phyloP scores from a whole-genome alignment of 192 early-diverging fungal species.

The Phlyctochytrium arcticum region DNA sequence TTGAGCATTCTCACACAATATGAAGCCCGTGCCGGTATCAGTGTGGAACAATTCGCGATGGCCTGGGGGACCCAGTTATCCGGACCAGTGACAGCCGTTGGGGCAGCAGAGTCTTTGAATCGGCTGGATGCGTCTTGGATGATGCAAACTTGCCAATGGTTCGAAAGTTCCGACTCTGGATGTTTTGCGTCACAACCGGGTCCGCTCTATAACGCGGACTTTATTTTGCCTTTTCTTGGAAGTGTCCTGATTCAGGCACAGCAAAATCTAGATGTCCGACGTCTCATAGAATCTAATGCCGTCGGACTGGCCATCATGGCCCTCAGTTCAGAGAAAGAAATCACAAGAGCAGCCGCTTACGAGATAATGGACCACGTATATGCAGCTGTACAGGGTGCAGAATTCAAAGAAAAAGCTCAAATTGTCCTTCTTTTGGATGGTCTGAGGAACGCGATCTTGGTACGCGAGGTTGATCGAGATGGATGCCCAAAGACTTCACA shows the following conservation, averaged over 20 bases:
- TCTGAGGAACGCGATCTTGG: constrained; percentile 64
- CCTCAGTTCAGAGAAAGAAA: constrained; percentile 49
- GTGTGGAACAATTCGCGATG: constrained; percentile 54
- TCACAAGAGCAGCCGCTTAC: constrained; percentile 58
- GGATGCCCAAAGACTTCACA: constrained; percentile 41
- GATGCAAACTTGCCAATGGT: constrained; percentile 54
- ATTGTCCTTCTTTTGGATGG: constrained; percentile 60
- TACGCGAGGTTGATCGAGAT: constrained; percentile 30
- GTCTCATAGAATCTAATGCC: constrained; percentile 64
- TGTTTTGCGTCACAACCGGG: constrained; percentile 30
- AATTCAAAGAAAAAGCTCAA: constrained; percentile 68
- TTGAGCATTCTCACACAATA: constrained; percentile 52
- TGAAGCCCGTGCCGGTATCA: constrained; percentile 52
- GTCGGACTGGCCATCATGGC: constrained; percentile 66
- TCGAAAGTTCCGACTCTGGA: constrained; percentile 14
- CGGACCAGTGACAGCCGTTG: constrained; percentile 24
- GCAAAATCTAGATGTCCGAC: constrained; percentile 51
- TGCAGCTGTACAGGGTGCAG: constrained; percentile 32
- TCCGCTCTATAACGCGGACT: constrained; percentile 61
- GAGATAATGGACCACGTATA: constrained; percentile 67
- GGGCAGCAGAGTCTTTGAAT: constrained; percentile 51
- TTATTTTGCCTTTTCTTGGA: constrained; percentile 69
- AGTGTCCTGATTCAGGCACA: constrained; percentile 43
- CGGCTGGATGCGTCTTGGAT: constrained; percentile 61
- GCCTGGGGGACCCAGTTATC: constrained; percentile 51